Base-by-base conservation (phyloP, 2,329 filamentous ascomycete genomes). In the Colletotrichum musicola region DNA sequence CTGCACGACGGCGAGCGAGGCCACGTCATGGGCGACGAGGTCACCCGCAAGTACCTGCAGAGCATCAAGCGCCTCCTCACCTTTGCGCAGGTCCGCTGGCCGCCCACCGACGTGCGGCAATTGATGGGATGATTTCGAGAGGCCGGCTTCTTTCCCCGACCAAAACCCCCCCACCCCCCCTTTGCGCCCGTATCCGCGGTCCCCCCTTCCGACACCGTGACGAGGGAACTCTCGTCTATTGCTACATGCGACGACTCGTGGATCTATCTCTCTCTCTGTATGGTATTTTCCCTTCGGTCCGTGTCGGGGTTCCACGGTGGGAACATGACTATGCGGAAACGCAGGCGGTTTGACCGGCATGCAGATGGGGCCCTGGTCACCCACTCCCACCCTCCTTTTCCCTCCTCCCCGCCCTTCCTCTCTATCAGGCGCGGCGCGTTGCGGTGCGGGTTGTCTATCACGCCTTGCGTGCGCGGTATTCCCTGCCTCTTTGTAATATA, bases 31-130 rank as follows among this genome's bases (percentile, higher is more conserved):
- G 95, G 94, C 66, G 96, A 98, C 77, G 96, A 99, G 82, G 90
- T 92, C 51, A 99, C 96, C 60, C 88, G 96, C 73, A 99, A 98
- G 82, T 98, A 95, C 77, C 81, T 99, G 73, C 96, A 99, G 83
- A 98, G 95, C 78, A 98, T 99, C 80, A 99, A 99, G 85, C 87
- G 96, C 53, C 98, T 95, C 77, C 81, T 99, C 77, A 98, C 93
- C 70, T 99, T 98, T 87, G 94, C 95, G 27, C 96, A 99, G 82
- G 95, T 96, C 35, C 89, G 95, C 74, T 99, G 96, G 96, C 95
- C 95, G 66, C 96, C 96, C 0, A 91, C 94, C 75, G 95, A 98
- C 82, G 87, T 96, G 74, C 86, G 93, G 77, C 96, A 99, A 83
- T 83, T 99, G 74, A 99, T 99, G 96, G 96, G 96, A 14, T 96